Evolutionary conservation across 192 early-diverging fungal species (phyloP), one percentile per base, ranked within the genome.

Genomic region (Neocallimastix lanati): DNA sequence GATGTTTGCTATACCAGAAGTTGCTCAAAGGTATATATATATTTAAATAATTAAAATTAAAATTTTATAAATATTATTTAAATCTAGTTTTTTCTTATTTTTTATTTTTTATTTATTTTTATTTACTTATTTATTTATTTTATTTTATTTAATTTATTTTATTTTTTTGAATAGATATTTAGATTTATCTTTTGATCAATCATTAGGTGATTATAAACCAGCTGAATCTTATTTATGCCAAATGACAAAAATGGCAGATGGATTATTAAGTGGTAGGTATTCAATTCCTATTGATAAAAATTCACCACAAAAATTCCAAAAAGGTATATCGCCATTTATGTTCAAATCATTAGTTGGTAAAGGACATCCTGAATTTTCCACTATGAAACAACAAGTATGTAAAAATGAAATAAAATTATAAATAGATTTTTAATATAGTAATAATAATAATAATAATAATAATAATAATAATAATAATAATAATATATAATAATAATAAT

Each of bases 311-410:
- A 87, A 86, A 11, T 87, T 87, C 4, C 94, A 98, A 82, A 85
- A 91, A 29, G 96, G 96, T 29, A 93, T 99, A 77, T 82, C 92
- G 16, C 96, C 98, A 6, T 85, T 86, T 21, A 96, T 96, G 93
- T 96, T 98, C 85, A 99, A 99, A 82, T 82, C 86, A 2, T 83
- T 97, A 15, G 88, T 97, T 35, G 95, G 95, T 21, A 90, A 91
- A 78, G 94, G 92, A 29, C 96, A 98, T 80, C 82, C 90, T 25
- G 98, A 99, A 82, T 99, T 99, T 79, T 91, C 92, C n/a, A 93
- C 95, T 2, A 99, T 99, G 98, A 88, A 94, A 36, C 98, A 99
- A 84, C 98, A 98, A 83, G 85, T 90, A n/a, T n/a, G n/a, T n/a
- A n/a, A n/a, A n/a, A n/a, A n/a, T n/a, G n/a, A n/a, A n/a, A n/a